phyloP scores from a whole-genome alignment of 306 rosid genomes.

The Dryas octopetala region DNA sequence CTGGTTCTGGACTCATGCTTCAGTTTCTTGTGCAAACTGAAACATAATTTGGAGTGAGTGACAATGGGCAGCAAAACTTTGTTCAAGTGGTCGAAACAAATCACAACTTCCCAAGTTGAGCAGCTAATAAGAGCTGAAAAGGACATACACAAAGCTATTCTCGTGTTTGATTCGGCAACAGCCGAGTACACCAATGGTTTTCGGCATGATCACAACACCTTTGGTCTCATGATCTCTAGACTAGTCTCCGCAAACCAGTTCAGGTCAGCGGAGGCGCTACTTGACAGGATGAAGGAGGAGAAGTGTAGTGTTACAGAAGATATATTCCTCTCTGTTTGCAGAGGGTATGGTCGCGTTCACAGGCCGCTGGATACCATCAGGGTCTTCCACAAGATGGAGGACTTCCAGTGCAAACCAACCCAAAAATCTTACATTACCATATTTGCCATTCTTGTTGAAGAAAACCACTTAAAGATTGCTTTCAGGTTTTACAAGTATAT shows the following conservation, averaged over 20 bases:
- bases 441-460: slow-evolving; percentile 74
- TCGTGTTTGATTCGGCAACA: slow-evolving; percentile 70
- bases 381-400: slow-evolving; percentile 68
- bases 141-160: slow-evolving; percentile 58
- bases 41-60: neutral
- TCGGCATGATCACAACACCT: slow-evolving; percentile 70
- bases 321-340: slow-evolving; percentile 51
- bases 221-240: slow-evolving; percentile 59
- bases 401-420: slow-evolving; percentile 54
- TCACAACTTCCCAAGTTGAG: slow-evolving; percentile 61
- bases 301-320: slow-evolving; percentile 59
- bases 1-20: neutral
- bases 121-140: slow-evolving; percentile 65
- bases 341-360: slow-evolving; percentile 81
- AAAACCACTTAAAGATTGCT: slow-evolving; percentile 71
- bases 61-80: slow-evolving; percentile 59
- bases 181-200: slow-evolving; percentile 79
- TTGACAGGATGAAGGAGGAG: slow-evolving; percentile 81
- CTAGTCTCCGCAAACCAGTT: slow-evolving; percentile 69
- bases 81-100: slow-evolving; percentile 70
- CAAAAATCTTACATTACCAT: slow-evolving; percentile 63
- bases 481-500: slow-evolving; percentile 66
- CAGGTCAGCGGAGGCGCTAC: slow-evolving; percentile 66
- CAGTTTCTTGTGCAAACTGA: neutral
- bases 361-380: slow-evolving; percentile 69